phyloP scores from a whole-genome alignment of 2,329 filamentous ascomycete species.

The Tolypocladium sp. region DNA sequence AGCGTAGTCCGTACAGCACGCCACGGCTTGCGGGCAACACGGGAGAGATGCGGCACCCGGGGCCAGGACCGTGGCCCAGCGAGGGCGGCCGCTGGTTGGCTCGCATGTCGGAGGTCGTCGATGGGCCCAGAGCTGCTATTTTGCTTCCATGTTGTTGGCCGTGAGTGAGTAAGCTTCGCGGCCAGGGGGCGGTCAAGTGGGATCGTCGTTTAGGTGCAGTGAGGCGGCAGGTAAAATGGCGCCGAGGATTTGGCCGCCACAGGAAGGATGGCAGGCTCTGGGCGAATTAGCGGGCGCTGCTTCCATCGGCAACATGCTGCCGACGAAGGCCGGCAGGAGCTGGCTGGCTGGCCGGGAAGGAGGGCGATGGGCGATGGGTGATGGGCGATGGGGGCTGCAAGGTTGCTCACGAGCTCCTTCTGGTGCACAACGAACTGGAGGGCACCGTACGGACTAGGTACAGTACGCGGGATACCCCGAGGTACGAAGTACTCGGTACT shows the following conservation, averaged over 20 bases:
- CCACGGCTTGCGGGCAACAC: not conserved
- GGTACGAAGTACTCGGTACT: not conserved
- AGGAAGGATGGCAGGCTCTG: not conserved
- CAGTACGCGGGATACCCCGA: no score
- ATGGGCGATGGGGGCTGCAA: not conserved
- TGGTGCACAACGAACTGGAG: not conserved
- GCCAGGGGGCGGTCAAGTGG: not conserved
- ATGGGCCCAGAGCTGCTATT: not conserved
- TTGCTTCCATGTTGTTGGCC: not conserved
- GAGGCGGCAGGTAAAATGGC: not conserved
- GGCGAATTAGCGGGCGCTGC: not conserved
- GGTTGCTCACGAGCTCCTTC: not conserved
- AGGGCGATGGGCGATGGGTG: not conserved
- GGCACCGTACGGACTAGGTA: not conserved
- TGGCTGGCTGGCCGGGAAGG: not conserved
- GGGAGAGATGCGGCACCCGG: not conserved
- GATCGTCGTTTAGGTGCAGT: not conserved
- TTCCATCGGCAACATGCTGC: constrained; percentile 1
- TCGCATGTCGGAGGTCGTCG: no score
- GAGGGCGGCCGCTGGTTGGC: not conserved
- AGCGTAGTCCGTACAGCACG: not conserved
- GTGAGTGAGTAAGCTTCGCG: not conserved
- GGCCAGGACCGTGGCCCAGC: no score
- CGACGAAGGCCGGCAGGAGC: not conserved
- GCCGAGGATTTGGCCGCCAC: constrained; percentile 5